Conservation (phyloP, 192 early-diverging fungal genomes). For the Cladochytrium replicatum region DNA sequence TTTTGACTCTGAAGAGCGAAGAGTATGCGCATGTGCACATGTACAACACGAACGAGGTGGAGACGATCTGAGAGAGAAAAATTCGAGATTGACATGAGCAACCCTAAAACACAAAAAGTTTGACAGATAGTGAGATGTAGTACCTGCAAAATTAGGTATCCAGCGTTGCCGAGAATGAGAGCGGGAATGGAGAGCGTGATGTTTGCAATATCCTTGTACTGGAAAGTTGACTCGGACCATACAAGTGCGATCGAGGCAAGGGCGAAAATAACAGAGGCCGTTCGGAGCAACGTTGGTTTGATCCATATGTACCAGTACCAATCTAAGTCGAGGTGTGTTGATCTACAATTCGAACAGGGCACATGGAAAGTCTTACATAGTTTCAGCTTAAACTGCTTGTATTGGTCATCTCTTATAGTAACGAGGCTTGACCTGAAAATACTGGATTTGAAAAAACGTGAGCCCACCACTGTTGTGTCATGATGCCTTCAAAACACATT, state of each 20-base stretch:
- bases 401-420: slow-evolving; percentile 6
- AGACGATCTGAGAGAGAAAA: slow-evolving; percentile 45
- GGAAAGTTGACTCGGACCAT: slow-evolving; percentile 94
- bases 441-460: slow-evolving; percentile 17
- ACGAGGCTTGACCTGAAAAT: slow-evolving; percentile 10
- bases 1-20: slow-evolving; percentile 77
- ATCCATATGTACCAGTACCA: slow-evolving; percentile 83
- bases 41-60: slow-evolving; percentile 70
- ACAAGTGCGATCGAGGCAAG: slow-evolving; percentile 60
- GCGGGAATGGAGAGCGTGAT: slow-evolving; percentile 61
- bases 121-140: neutral
- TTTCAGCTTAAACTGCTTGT: slow-evolving; percentile 15
- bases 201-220: slow-evolving; percentile 30
- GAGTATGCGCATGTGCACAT: slow-evolving; percentile 91
- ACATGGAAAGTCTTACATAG: slow-evolving; percentile 13
- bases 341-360: slow-evolving; percentile 4
- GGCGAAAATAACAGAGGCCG: slow-evolving; percentile 47
- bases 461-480: neutral
- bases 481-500: slow-evolving; percentile 9
- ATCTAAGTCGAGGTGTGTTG: slow-evolving; percentile 12
- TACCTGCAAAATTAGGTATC: slow-evolving; percentile 37
- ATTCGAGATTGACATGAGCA: slow-evolving; percentile 3
- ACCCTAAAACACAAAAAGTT: neutral
- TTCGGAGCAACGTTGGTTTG: slow-evolving; percentile 52
- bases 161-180: slow-evolving; percentile 32